phyloP scores from a whole-genome alignment of 2,329 filamentous ascomycete species.

The Ceratocystis huliohia region DNA sequence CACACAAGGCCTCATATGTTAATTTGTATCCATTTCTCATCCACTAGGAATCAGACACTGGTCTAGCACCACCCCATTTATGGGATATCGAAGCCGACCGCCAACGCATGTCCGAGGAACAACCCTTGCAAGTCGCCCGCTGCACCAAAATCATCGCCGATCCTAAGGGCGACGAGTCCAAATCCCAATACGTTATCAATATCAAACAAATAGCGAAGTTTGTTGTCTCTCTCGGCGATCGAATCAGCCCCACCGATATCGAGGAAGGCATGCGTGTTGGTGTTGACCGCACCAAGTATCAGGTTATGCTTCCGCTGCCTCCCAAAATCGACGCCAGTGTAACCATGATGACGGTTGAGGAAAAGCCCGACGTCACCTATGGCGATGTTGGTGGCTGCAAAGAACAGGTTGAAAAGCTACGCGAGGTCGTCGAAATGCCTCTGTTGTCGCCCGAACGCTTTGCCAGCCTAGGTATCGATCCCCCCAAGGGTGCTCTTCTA shows the following conservation, averaged over 20 bases:
- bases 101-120: constrained; percentile 97
- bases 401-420: constrained; percentile 97
- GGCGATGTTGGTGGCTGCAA: constrained; percentile 98
- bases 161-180: constrained; percentile 79
- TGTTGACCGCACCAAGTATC: constrained; percentile 97
- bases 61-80: constrained; percentile 91
- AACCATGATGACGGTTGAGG: constrained; percentile 99
- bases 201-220: constrained; percentile 99
- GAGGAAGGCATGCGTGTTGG: constrained; percentile 98
- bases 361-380: constrained; percentile 98
- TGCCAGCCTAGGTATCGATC: constrained; percentile 96
- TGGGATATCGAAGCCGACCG: constrained; percentile 97
- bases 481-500: constrained; percentile 89
- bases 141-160: constrained; percentile 99
- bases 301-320: constrained; percentile 88
- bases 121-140: constrained; percentile 89
- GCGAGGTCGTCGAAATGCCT: constrained; percentile 98
- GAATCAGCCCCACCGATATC: constrained; percentile 95
- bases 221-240: constrained; percentile 91
- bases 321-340: constrained; percentile 98
- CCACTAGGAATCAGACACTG: constrained; percentile 87
- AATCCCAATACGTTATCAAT: constrained; percentile 99
- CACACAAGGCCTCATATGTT: not conserved
- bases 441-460: constrained; percentile 92
- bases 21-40: not conserved